A percentile compares a stretch with the other conserved stretches of the same genome.
Evolutionary conservation across 2,329 filamentous ascomycete genomes (phyloP).

Genomic region (Sporothrix brasiliensis): DNA sequence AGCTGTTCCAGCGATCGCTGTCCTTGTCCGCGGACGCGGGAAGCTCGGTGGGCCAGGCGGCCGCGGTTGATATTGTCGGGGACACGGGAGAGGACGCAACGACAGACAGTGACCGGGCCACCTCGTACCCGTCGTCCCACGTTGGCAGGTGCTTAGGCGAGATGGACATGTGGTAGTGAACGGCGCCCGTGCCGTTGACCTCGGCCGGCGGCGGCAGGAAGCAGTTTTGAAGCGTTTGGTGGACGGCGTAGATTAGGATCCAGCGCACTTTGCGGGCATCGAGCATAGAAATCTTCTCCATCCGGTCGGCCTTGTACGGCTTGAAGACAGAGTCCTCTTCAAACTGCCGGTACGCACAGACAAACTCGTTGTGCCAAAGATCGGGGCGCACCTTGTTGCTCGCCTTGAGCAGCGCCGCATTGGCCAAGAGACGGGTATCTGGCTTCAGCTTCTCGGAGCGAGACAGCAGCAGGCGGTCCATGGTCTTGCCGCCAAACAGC

Average conservation of each 20-base stretch:
- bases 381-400: conserved; percentile 50
- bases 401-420: conserved; percentile 57
- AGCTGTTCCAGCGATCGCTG: not conserved
- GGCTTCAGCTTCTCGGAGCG: conserved; percentile 48
- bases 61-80: not conserved
- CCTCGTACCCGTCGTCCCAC: conserved; percentile 43
- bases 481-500: conserved; percentile 46
- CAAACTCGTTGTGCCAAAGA: conserved; percentile 57
- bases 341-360: conserved; percentile 70
- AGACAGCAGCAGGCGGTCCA: conserved; percentile 30
- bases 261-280: conserved; percentile 78
- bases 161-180: conserved; percentile 60
- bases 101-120: no score
- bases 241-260: conserved; percentile 72
- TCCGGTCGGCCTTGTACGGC: conserved; percentile 57
- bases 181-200: conserved; percentile 58
- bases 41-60: not conserved
- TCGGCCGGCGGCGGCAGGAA: conserved; percentile 61
- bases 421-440: conserved; percentile 54
- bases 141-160: conserved; percentile 50
- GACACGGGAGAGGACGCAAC: not conserved
- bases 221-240: conserved; percentile 71
- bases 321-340: conserved; percentile 61
- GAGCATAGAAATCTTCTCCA: conserved; percentile 59
- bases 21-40: not conserved